Percentiles rank a stretch among this genome's conserved stretches.
Evolutionary conservation across 345 rosid genomes (phyloP).

Genomic region (Toxicodendron radicans): DNA sequence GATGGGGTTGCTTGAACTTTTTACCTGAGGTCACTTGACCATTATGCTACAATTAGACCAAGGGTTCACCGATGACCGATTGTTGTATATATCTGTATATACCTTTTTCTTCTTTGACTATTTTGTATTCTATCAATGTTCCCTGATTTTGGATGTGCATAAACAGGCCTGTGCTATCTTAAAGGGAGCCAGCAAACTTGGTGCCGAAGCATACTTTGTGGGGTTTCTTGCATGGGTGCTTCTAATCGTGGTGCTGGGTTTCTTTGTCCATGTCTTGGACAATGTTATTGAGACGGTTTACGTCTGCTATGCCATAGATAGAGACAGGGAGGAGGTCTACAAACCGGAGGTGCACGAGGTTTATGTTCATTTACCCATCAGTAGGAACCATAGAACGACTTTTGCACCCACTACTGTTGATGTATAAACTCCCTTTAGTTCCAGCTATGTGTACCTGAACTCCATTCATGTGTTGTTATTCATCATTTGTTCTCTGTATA

Average conservation of each 20-base stretch:
- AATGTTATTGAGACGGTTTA: slow-evolving; percentile 82
- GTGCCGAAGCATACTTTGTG: slow-evolving; percentile 54
- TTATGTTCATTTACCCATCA: slow-evolving; percentile 70
- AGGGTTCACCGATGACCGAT: not conserved
- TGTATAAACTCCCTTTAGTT: slow-evolving; percentile 36
- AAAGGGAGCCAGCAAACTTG: slow-evolving; percentile 60
- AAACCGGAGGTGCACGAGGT: slow-evolving; percentile 89
- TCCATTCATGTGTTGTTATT: slow-evolving; percentile 17
- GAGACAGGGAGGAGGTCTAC: slow-evolving; percentile 81
- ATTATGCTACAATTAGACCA: not conserved
- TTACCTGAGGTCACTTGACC: not conserved
- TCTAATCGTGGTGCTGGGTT: slow-evolving; percentile 54
- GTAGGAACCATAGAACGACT: slow-evolving; percentile 53
- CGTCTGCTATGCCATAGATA: slow-evolving; percentile 77
- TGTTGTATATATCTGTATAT: not conserved
- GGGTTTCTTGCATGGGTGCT: slow-evolving; percentile 65
- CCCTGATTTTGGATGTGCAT: slow-evolving; percentile 3
- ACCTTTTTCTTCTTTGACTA: not conserved
- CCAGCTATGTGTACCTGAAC: not conserved
- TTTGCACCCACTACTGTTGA: slow-evolving; percentile 31
- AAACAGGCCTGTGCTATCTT: slow-evolving; percentile 70
- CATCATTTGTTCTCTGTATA: slow-evolving; percentile 21
- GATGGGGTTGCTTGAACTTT: not conserved
- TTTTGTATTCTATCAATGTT: not conserved
- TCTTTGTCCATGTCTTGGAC: slow-evolving; percentile 80